Evolutionary conservation across 495 filamentous ascomycete genomes (phyloP), one percentile per base, ranked within the genome.

Genomic region (Cercophora sp.): DNA sequence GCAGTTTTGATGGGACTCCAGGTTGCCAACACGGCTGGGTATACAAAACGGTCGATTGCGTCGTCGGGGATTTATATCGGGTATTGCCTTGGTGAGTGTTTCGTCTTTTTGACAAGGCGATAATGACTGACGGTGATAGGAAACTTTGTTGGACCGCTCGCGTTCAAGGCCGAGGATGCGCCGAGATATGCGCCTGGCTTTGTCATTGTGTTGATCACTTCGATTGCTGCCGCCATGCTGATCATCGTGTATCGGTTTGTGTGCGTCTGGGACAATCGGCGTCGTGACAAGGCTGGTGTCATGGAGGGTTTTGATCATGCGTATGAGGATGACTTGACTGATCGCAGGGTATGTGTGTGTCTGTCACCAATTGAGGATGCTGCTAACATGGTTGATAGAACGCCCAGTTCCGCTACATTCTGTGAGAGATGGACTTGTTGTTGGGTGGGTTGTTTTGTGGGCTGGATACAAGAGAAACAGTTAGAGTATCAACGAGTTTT

Each of bases 11-110:
- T 79, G 70, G 69, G 73, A 1, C 55, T 77, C 11, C 62, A 68
- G 34, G 65, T 74, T 34, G 74, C 72, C 8, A 76, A 78, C 56
- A 74, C 65, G 43, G 73, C 74, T 1, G 74, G 74, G 2, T 72
- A 75, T 46, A 75, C 70, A 1, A 74, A 74, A 53, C 63, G 70
- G 9, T 64, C 66, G 0, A 56, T 73, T 24, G 63, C 65, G 6
- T 65, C 60, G 1, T 62, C 70, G 0, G 69, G 67, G 1, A 49
- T 75, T 8, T 75, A 69, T 49, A 68, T 75, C 35, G 71, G 72
- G 5, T 76, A 74, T 49, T 73, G 67, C 52, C 57, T 75, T 41
- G 69, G 67, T 66, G 58, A 40, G 48, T 35, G 16, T 8, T 42
- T 46, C 13, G 5, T 13, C 31, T 1, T 8, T 26, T 16, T 25